phyloP scores from a whole-genome alignment of 345 rosid genomes.

The Excoecaria cochinchinensis region DNA sequence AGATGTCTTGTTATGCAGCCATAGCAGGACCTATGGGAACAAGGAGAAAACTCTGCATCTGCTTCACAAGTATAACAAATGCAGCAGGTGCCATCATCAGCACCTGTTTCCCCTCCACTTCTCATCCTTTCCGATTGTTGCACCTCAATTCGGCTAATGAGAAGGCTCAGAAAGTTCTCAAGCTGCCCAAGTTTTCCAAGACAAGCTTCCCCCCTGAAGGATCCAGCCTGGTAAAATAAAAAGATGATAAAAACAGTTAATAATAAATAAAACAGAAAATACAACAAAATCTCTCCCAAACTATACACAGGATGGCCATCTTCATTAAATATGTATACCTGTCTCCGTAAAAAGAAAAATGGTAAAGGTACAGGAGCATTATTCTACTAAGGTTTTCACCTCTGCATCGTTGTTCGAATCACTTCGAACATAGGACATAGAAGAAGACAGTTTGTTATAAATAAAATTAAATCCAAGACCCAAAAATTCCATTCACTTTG shows the following conservation, averaged over 20 bases:
- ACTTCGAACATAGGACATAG: background rate
- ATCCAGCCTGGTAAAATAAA: slow-evolving; percentile 54
- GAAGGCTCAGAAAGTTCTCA: slow-evolving; percentile 58
- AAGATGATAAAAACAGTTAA: background rate
- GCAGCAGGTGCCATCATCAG: slow-evolving; percentile 70
- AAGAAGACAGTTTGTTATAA: background rate
- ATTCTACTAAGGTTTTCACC: background rate
- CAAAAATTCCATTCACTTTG: background rate
- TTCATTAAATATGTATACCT: background rate
- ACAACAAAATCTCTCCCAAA: background rate
- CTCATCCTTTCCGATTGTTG: slow-evolving; percentile 34
- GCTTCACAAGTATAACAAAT: slow-evolving; percentile 71
- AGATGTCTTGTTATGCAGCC: slow-evolving; percentile 97
- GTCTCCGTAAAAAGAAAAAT: background rate
- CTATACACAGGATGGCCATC: background rate
- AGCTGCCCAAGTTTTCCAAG: slow-evolving; percentile 56
- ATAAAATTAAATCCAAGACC: background rate
- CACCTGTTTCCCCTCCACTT: slow-evolving; percentile 36
- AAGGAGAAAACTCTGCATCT: slow-evolving; percentile 70
- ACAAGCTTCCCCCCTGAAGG: slow-evolving; percentile 51
- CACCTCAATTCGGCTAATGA: slow-evolving; percentile 45
- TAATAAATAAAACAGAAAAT: background rate
- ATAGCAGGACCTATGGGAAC: slow-evolving; percentile 81
- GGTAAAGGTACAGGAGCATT: background rate
- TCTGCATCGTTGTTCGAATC: background rate